phyloP scores from a whole-genome alignment of 306 rosid species.

The Trichosanthes cucumerina region DNA sequence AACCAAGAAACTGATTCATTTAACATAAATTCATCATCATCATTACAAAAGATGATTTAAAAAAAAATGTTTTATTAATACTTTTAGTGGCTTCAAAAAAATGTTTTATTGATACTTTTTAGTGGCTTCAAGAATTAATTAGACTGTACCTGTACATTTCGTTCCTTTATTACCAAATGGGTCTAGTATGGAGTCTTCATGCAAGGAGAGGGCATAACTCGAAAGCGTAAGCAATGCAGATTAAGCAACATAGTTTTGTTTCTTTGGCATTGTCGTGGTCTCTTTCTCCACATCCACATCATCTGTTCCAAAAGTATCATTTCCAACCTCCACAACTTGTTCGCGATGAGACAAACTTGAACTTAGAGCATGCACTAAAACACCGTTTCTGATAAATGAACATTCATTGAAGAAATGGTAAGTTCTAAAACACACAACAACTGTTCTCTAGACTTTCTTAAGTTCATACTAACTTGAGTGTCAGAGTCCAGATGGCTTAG shows the following conservation, averaged over 20 bases:
- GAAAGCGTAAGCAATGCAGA: constrained; percentile 85
- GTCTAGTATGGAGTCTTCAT: constrained; percentile 67
- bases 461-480: too few species aligned
- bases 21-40: background rate
- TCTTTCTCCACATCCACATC: constrained; percentile 37
- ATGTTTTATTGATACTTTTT: too few species aligned
- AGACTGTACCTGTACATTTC: constrained; percentile 70
- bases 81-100: too few species aligned
- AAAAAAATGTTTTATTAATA: background rate
- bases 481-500: too few species aligned
- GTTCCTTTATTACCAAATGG: constrained; percentile 70
- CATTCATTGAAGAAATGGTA: background rate
- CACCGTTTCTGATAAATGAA: constrained; percentile 29
- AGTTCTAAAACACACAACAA: too few species aligned
- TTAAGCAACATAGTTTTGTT: constrained; percentile 50
- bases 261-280: constrained; percentile 20
- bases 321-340: constrained; percentile 45
- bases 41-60: background rate
- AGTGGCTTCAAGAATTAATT: background rate
- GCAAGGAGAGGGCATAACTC: constrained; percentile 93
- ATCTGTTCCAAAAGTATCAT: constrained; percentile 33
- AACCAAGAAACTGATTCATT: background rate
- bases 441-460: too few species aligned
- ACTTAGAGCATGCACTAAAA: constrained; percentile 41
- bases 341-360: constrained; percentile 43